A percentile compares a stretch with the other conserved stretches of the same genome.
These are phyloP conservation scores for Neocallimastix lanati DNA, from an alignment of 192 early-diverging fungal species.

Conservation along the genomic window DNA sequence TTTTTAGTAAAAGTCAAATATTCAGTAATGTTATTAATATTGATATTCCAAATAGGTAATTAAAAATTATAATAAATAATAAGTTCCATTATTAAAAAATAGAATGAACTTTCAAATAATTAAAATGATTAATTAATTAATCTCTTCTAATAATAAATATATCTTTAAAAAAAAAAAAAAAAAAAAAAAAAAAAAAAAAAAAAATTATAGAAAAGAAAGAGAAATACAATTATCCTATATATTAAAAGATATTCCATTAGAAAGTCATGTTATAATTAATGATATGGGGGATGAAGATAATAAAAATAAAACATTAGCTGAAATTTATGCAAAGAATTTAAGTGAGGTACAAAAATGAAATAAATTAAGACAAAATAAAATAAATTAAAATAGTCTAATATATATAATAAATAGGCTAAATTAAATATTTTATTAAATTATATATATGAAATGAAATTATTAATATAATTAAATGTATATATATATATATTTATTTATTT, in stretches of 20 bases:
- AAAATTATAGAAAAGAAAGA: not conserved
- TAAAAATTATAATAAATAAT: not conserved
- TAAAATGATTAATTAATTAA: not conserved
- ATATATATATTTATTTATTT: no score
- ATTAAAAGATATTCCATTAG: not conserved
- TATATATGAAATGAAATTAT: no score
- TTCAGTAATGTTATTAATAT: conserved; percentile 18
- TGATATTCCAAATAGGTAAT: conserved; percentile 16
- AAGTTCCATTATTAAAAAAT: no score
- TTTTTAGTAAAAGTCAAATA: conserved; percentile 9
- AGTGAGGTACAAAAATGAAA: not conserved
- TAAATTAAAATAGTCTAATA: no score
- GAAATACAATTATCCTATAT: conserved; percentile 5
- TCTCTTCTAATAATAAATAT: no score
- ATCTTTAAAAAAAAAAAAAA: no score
- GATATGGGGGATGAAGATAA: not conserved
- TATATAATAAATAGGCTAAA: no score
- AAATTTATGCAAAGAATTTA: not conserved
- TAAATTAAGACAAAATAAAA: no score
- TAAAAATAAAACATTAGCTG: not conserved
- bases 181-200: no score
- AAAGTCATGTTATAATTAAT: not conserved
- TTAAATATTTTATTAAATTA: no score
- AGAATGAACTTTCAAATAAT: not conserved
- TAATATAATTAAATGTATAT: no score